phyloP scores from a whole-genome alignment of 495 filamentous ascomycete species.

The Lophiotrema nucula region DNA sequence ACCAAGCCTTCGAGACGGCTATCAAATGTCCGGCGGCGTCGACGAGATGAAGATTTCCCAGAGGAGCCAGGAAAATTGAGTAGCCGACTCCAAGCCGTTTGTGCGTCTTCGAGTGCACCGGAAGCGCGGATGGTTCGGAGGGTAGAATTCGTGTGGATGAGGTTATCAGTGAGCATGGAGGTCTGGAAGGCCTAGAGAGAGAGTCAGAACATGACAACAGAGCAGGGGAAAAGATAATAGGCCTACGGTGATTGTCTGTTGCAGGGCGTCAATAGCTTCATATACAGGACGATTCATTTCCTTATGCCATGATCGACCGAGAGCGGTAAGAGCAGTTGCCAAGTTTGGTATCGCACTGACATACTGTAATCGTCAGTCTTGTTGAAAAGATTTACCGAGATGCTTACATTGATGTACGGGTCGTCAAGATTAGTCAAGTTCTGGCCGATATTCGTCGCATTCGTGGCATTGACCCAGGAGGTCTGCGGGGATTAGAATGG shows the following conservation, averaged over 20 bases:
- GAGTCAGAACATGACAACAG: not conserved
- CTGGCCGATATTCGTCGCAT: not conserved
- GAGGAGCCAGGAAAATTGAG: conserved; percentile 33
- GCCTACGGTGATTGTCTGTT: not conserved
- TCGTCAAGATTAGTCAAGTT: conserved; percentile 5
- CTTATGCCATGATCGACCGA: conserved; percentile 30
- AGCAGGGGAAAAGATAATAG: not conserved
- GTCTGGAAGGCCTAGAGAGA: conserved; percentile 1
- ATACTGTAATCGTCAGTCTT: conserved; percentile 17
- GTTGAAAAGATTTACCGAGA: not conserved
- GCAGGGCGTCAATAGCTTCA: conserved; percentile 18
- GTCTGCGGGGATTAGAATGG: not conserved
- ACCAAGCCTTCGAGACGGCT: too few species aligned
- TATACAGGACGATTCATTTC: conserved; percentile 31
- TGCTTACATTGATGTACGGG: conserved; percentile 20
- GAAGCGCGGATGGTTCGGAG: conserved; percentile 36
- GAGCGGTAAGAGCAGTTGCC: conserved; percentile 19
- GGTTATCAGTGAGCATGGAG: conserved; percentile 10
- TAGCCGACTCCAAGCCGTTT: conserved; percentile 30
- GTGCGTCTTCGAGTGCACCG: conserved; percentile 30
- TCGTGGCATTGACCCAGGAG: conserved; percentile 11
- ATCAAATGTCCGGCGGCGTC: too few species aligned
- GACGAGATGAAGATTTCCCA: not conserved
- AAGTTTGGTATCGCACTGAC: conserved; percentile 26
- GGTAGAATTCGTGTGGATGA: conserved; percentile 18